Conservation (phyloP, 257 asterid genomes). For the Paraleonurus japonicus region DNA sequence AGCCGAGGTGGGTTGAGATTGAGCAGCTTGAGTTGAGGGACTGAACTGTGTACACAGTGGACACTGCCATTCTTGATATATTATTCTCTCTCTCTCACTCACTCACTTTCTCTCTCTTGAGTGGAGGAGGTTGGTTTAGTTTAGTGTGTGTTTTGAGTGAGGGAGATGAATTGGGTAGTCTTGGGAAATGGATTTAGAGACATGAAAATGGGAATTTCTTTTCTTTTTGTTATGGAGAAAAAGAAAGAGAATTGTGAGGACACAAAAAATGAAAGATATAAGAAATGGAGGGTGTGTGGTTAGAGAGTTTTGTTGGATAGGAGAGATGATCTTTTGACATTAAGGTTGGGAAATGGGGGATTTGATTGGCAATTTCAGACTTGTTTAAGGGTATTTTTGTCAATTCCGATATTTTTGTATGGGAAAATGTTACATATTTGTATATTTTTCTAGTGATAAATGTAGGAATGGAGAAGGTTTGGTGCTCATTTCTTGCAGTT, state of each 20-base stretch:
- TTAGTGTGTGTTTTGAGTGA: neutral
- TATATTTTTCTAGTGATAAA: conserved; percentile 38
- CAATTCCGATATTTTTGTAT: neutral
- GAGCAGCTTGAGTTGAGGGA: conserved; percentile 66
- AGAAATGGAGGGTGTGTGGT: conserved; percentile 41
- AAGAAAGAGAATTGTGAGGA: conserved; percentile 27
- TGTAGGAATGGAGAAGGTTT: conserved; percentile 45
- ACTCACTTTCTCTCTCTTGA: conserved; percentile 31
- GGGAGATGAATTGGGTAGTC: too few species aligned
- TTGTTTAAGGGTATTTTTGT: conserved; percentile 10
- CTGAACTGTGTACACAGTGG: conserved; percentile 66
- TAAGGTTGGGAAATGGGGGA: conserved; percentile 26
- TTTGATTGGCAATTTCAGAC: neutral
- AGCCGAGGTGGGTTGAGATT: conserved; percentile 72
- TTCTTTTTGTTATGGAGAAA: conserved; percentile 7
- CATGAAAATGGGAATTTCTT: conserved; percentile 10
- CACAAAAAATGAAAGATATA: conserved; percentile 20
- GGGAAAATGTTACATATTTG: neutral
- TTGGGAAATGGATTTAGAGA: conserved; percentile 15
- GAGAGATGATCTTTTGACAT: conserved; percentile 23
- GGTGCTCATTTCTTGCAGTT: conserved; percentile 42
- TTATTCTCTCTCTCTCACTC: neutral
- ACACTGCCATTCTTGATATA: conserved; percentile 61
- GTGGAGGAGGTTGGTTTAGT: neutral
- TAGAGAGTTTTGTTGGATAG: conserved; percentile 26